Conservation (phyloP, 345 rosid genomes). For the Clausena lansium region DNA sequence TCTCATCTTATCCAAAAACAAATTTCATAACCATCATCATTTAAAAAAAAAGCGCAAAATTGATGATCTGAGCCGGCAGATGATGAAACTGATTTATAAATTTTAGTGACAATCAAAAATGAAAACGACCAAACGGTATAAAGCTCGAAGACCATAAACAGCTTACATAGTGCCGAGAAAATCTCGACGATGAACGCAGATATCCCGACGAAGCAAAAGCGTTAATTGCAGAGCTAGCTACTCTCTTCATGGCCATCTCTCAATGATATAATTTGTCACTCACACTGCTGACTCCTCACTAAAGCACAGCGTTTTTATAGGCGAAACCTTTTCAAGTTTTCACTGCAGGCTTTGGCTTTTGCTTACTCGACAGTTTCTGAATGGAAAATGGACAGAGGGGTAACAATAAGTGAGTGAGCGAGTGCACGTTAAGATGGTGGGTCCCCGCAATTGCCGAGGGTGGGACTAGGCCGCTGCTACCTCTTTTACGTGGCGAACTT, state of each 20-base stretch:
- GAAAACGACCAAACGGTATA: background rate
- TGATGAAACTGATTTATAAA: background rate
- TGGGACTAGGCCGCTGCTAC: background rate
- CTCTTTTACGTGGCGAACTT: background rate
- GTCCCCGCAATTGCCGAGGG: background rate
- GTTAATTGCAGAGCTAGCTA: slow-evolving; percentile 47
- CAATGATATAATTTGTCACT: background rate
- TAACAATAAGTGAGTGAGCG: too few relatives aligned
- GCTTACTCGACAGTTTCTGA: too few relatives aligned
- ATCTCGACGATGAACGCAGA: slow-evolving; percentile 25
- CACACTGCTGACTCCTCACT: background rate
- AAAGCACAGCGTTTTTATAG: background rate
- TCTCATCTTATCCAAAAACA: background rate
- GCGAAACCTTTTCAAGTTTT: background rate
- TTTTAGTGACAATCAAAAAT: background rate
- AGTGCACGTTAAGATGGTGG: background rate
- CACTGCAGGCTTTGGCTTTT: too few relatives aligned
- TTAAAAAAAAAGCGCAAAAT: background rate
- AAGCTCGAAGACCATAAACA: background rate
- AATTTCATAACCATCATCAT: background rate
- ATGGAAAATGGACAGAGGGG: too few relatives aligned
- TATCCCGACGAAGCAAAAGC: slow-evolving; percentile 36
- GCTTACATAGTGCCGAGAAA: slow-evolving; percentile 63
- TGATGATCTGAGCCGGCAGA: background rate
- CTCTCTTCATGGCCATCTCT: slow-evolving; percentile 59